Percentiles rank a stretch among this genome's conserved stretches.
phyloP scores from a whole-genome alignment of 805 yeast species.

The Jamesozyma gamospora region DNA sequence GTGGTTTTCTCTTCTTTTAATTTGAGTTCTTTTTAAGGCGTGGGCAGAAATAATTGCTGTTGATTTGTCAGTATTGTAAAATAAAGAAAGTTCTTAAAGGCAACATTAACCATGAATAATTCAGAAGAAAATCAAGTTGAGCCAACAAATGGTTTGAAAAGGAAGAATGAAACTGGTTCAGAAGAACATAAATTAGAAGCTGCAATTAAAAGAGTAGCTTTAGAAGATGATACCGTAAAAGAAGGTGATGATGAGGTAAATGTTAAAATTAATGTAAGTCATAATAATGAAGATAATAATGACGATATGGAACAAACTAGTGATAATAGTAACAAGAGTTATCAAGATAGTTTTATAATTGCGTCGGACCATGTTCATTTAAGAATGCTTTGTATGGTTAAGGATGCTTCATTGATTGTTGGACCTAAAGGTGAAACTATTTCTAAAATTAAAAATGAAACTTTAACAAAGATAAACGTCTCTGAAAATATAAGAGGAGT shows the following conservation, averaged over 20 bases:
- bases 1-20: no score
- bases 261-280: not conserved
- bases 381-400: slow-evolving; percentile 66
- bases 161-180: slow-evolving; percentile 54
- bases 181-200: slow-evolving; percentile 35
- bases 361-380: slow-evolving; percentile 44
- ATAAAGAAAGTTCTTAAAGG: no score
- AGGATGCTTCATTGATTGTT: slow-evolving; percentile 65
- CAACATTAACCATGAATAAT: not conserved
- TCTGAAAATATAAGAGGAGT: slow-evolving; percentile 63
- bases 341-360: not conserved
- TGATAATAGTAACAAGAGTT: not conserved
- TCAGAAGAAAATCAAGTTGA: slow-evolving; percentile 4
- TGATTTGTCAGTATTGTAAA: no score
- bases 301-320: not conserved
- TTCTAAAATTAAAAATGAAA: slow-evolving; percentile 49
- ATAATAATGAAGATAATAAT: slow-evolving; percentile 1
- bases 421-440: slow-evolving; percentile 77
- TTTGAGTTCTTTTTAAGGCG: no score
- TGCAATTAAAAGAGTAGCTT: slow-evolving; percentile 56
- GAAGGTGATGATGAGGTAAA: not conserved
- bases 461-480: slow-evolving; percentile 57
- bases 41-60: no score
- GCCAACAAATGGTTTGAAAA: slow-evolving; percentile 37
- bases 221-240: slow-evolving; percentile 39